Conservation (phyloP, 2,329 filamentous ascomycete genomes). For the Aspergillus clavatus region DNA sequence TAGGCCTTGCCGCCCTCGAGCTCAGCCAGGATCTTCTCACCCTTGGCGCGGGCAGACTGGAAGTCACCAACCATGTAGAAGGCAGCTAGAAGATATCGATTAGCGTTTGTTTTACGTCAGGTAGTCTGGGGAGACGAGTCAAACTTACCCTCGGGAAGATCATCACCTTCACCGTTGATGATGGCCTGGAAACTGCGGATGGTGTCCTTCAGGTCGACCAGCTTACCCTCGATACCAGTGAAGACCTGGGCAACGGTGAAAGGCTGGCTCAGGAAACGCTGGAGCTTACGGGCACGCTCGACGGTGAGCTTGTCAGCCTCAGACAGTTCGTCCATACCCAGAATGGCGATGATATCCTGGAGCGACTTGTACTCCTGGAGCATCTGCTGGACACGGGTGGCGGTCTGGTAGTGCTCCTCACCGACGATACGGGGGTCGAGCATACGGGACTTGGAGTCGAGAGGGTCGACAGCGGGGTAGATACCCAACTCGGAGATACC, state of each 20-base stretch:
- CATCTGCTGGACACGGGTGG: constrained; percentile 95
- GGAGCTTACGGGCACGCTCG: constrained; percentile 99
- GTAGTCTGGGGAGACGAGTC: background rate
- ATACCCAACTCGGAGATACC: constrained; percentile 99
- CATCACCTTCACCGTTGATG: constrained; percentile 89
- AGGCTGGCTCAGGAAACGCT: constrained; percentile 99
- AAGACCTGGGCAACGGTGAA: constrained; percentile 79
- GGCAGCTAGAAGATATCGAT: constrained; percentile 47
- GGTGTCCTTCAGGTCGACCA: constrained; percentile 98
- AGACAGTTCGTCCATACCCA: constrained; percentile 99
- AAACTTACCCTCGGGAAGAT: constrained; percentile 78
- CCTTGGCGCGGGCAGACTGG: constrained; percentile 87
- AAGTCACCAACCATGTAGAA: constrained; percentile 99
- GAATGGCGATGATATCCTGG: constrained; percentile 99
- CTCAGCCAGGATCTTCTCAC: constrained; percentile 99
- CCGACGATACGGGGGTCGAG: constrained; percentile 97
- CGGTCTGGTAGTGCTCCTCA: constrained; percentile 94
- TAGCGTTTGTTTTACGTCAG: constrained; percentile 3
- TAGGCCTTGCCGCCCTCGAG: constrained; percentile 62
- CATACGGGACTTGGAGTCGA: constrained; percentile 99
- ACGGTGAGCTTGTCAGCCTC: constrained; percentile 99
- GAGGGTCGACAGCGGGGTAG: constrained; percentile 99
- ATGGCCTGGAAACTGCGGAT: constrained; percentile 97
- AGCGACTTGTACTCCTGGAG: constrained; percentile 99
- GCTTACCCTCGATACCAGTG: constrained; percentile 84